These are phyloP conservation scores for Coelastrella sp. DNA, from an alignment of 139 green algal species.

Conservation along the genomic window DNA sequence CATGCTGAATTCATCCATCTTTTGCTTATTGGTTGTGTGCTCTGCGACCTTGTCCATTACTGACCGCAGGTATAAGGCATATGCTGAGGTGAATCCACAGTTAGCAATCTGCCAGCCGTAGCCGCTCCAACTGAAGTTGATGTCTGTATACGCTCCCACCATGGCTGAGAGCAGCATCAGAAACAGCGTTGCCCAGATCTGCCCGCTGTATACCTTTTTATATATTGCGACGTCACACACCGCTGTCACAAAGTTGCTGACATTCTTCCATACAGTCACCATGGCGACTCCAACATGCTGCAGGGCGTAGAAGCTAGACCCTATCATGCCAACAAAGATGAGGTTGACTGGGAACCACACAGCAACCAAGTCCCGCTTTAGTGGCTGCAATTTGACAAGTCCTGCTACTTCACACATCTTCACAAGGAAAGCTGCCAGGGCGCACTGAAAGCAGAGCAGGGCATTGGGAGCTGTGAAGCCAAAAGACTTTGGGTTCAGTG, in stretches of 20 bases:
- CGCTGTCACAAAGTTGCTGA: constrained; percentile 92
- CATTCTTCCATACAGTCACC: constrained; percentile 80
- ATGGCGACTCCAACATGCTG: constrained; percentile 51
- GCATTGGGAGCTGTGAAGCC: constrained; percentile 78
- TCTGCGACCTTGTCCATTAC: constrained; percentile 88
- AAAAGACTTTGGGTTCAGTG: constrained; percentile 79
- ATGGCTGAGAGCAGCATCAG: constrained; percentile 89
- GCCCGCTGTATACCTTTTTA: constrained; percentile 64
- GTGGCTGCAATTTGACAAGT: constrained; percentile 76
- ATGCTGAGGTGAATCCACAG: constrained; percentile 87
- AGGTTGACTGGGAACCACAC: constrained; percentile 91
- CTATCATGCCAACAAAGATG: constrained; percentile 95
- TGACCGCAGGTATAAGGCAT: constrained; percentile 85
- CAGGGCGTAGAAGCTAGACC: constrained; percentile 85
- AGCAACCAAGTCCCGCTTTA: constrained; percentile 69
- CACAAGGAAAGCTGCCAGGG: constrained; percentile 74
- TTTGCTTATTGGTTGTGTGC: constrained; percentile 71
- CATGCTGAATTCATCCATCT: constrained; percentile 77
- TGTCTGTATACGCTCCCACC: constrained; percentile 84
- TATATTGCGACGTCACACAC: constrained; percentile 85
- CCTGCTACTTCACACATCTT: constrained; percentile 65
- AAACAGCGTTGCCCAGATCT: constrained; percentile 79
- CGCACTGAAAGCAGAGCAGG: constrained; percentile 90
- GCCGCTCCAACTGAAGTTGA: constrained; percentile 75
- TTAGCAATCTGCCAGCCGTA: constrained; percentile 85